These are phyloP conservation scores for Psilocybe subaeruginosa DNA, from an alignment of 768 basidiomycete genomes.

Conservation along the genomic window DNA sequence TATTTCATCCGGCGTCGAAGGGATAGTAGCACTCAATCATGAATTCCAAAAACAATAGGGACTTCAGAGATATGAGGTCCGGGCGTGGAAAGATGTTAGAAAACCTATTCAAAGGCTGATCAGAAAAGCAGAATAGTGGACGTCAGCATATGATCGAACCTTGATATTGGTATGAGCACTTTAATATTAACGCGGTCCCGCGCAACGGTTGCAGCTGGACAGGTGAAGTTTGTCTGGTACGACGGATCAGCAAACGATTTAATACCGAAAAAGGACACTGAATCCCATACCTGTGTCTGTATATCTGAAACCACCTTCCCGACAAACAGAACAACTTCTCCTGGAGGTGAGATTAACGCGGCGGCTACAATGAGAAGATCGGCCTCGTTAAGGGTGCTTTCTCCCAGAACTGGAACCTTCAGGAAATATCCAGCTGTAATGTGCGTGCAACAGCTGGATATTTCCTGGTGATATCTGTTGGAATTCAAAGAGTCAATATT, in stretches of 20 bases:
- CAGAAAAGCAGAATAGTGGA: too few relatives aligned
- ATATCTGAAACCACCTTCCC: constrained; percentile 32
- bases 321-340: constrained; percentile 29
- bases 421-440: constrained; percentile 29
- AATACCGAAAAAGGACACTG: background rate
- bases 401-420: constrained; percentile 31
- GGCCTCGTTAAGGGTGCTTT: constrained; percentile 35
- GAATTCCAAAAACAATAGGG: constrained; percentile 41
- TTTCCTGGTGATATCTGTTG: constrained; percentile 26
- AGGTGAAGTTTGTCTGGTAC: constrained; percentile 30
- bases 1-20: constrained; percentile 26
- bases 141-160: constrained; percentile 9
- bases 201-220: constrained; percentile 29
- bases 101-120: constrained; percentile 30
- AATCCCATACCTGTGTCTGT: constrained; percentile 28
- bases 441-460: constrained; percentile 12
- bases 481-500: constrained; percentile 24
- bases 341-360: constrained; percentile 25
- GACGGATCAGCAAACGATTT: background rate
- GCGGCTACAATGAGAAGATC: constrained; percentile 35
- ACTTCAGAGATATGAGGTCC: constrained; percentile 41
- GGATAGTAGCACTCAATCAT: constrained; percentile 25
- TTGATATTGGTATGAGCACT: constrained; percentile 31
- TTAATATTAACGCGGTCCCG: constrained; percentile 27
- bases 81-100: constrained; percentile 35